Percentiles rank a stretch among this genome's conserved stretches.
Conservation (phyloP, 345 rosid species). For the Heritiera fomes region DNA sequence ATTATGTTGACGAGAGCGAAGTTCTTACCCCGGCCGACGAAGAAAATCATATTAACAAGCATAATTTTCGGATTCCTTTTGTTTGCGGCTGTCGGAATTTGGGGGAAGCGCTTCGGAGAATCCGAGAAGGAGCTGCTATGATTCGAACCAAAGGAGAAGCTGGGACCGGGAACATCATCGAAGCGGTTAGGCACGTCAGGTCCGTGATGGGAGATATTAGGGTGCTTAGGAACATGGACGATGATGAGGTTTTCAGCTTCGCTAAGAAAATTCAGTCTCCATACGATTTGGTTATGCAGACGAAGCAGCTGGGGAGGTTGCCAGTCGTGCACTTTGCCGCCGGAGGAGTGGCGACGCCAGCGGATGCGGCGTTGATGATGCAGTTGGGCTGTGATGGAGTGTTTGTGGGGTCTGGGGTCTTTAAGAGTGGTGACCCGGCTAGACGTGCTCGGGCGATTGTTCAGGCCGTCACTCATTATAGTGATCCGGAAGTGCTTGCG, state of each 20-base stretch:
- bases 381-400: conserved; percentile 75
- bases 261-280: conserved; percentile 70
- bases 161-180: conserved; percentile 74
- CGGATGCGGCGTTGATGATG: conserved; percentile 78
- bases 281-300: conserved; percentile 63
- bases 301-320: conserved; percentile 68
- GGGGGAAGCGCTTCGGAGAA: conserved; percentile 74
- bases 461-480: conserved; percentile 66
- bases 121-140: conserved; percentile 88
- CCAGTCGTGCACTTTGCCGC: conserved; percentile 75
- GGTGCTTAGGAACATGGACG: conserved; percentile 66
- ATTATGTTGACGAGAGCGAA: conserved; percentile 83
- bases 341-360: conserved; percentile 74
- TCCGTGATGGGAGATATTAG: conserved; percentile 76
- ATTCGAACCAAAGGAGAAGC: conserved; percentile 87
- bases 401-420: conserved; percentile 65
- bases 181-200: conserved; percentile 84
- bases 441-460: conserved; percentile 68
- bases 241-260: conserved; percentile 69
- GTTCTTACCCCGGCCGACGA: conserved; percentile 76
- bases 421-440: conserved; percentile 71
- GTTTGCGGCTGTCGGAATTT: conserved; percentile 84
- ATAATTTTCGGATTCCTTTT: conserved; percentile 76
- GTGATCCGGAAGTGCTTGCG: conserved; percentile 58
- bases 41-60: conserved; percentile 77